Evolutionary conservation across 2,329 filamentous ascomycete species (phyloP).

Genomic region (Beauveria asiatica): DNA sequence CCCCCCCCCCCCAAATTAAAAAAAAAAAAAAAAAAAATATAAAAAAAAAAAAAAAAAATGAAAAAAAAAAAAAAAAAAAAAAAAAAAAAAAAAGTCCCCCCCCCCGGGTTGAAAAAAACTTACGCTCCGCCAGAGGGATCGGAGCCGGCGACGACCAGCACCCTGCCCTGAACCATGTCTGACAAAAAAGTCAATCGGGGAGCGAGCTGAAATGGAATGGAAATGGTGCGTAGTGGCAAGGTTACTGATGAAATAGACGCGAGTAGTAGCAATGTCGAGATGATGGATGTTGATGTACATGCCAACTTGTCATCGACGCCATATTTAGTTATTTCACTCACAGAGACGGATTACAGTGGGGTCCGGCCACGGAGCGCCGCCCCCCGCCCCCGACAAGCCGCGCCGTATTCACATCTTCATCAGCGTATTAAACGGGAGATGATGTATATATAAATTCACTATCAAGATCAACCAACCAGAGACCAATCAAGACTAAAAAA

Average conservation of each 20-base stretch:
- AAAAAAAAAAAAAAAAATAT: too few species aligned
- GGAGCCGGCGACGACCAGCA: constrained; percentile 79
- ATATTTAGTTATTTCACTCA: constrained; percentile 11
- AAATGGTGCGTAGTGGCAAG: not conserved
- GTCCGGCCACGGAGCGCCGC: not conserved
- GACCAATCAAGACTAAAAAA: not conserved
- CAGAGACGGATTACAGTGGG: not conserved
- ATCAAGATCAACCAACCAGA: not conserved
- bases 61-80: too few species aligned
- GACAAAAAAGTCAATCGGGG: not conserved
- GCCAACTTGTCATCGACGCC: not conserved
- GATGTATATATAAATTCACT: not conserved
- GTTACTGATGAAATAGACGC: not conserved
- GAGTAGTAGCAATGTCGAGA: not conserved
- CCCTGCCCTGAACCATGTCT: constrained; percentile 36
- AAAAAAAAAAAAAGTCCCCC: too few species aligned
- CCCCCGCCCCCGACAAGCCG: not conserved
- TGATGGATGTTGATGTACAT: not conserved
- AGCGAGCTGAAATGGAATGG: not conserved
- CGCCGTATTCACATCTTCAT: not conserved
- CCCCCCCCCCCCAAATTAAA: too few species aligned
- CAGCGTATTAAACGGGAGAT: too few species aligned
- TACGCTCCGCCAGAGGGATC: constrained; percentile 86
- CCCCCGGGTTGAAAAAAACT: constrained; percentile 22
- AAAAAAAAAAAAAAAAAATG: not conserved